Evolutionary conservation across 441 rosid genomes (phyloP), one percentile per base, ranked within the genome.

Genomic region (Syzygium syzygioides): DNA sequence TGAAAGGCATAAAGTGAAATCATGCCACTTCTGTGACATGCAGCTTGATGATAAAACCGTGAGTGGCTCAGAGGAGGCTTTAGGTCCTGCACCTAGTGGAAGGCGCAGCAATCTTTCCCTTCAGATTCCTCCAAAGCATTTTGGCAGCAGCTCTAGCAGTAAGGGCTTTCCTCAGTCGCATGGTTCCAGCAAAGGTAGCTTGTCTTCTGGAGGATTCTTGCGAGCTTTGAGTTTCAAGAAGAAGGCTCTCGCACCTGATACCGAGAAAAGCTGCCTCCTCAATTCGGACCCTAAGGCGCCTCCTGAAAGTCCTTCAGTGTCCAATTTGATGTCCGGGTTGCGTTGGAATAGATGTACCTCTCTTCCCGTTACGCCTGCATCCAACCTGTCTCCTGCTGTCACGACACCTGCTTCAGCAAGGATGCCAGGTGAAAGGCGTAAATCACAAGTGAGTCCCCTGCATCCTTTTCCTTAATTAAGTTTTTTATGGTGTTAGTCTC

Each of bases 291-390:
- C 93, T 89, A 91, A 88, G 89, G 62, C 90, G 54, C 86, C 90
- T 87, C 93, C 92, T 45, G 94, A 90, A 86, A 95, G 94, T 91
- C 93, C 96, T 90, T 88, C 90, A 59, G 87, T 93, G 89, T 93
- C 95, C 87, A 86, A 91, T 71, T 71, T 92, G 28, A 89, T 90
- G 90, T 90, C 94, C 28, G 87, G 94, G 26, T 93, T 90, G 89
- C 86, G 91, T 88, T 93, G 99, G 99, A 88, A 94, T 90, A 94
- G 94, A 93, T 95, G 98, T 87, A 88, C 94, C 52, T 98, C 99
- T 37, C 98, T 97, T 91, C 99, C 99, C 6, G 95, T 92, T 87
- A 93, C 94, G 25, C 97, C 91, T 88, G 95, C 95, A 84, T 90
- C 96, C 26, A 93, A 93, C 66, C 87, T 95, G 91, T 95, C 98